Evolutionary conservation across 306 rosid species (phyloP).

Genomic region (Fagus sylvatica): DNA sequence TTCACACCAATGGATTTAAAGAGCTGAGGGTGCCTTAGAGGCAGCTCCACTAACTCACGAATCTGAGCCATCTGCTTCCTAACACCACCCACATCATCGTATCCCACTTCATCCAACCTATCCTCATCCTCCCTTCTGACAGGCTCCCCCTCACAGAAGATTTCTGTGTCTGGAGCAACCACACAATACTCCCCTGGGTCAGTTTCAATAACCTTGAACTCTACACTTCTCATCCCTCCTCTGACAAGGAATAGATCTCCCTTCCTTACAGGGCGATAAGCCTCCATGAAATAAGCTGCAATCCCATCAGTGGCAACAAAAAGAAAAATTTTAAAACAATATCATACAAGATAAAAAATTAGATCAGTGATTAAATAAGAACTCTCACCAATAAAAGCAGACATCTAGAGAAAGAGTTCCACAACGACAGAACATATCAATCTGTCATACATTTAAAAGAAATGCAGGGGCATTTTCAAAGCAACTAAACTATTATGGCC

Average conservation of each 20-base stretch:
- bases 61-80: constrained; percentile 76
- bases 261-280: constrained; percentile 68
- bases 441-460: too few relatives aligned
- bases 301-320: constrained; percentile 1
- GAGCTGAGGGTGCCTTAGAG: constrained; percentile 68
- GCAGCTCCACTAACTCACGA: constrained; percentile 67
- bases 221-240: constrained; percentile 72
- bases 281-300: constrained; percentile 69
- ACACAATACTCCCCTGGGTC: constrained; percentile 67
- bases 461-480: too few relatives aligned
- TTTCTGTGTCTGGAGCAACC: constrained; percentile 66
- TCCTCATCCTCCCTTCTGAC: constrained; percentile 68
- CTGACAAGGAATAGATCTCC: constrained; percentile 70
- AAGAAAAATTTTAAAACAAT: background rate
- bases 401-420: background rate
- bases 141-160: constrained; percentile 66
- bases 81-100: constrained; percentile 74
- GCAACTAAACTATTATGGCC: too few relatives aligned
- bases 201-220: constrained; percentile 70
- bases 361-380: background rate
- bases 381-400: background rate
- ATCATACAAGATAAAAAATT: background rate
- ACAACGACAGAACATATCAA: too few relatives aligned
- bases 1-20: constrained; percentile 71
- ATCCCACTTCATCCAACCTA: constrained; percentile 62